Base-by-base conservation (phyloP, 441 rosid species). In the Corymbia calophylla region DNA sequence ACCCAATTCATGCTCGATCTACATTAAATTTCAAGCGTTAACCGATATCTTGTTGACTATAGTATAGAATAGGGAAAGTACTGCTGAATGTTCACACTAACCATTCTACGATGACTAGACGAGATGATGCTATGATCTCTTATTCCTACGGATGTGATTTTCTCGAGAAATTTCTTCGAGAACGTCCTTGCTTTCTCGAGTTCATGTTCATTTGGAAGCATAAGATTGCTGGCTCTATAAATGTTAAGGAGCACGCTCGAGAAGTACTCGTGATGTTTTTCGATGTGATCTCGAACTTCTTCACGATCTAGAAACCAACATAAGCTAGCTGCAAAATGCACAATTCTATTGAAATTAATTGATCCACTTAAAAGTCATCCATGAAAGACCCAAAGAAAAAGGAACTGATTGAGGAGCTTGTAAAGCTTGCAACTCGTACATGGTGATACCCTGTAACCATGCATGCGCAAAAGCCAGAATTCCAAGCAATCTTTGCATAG, bases 221-320 rank as follows among this genome's bases (percentile, higher is more conserved):
- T 94, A 82, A 95, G 91, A 88, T 94, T 94, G 10, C 95, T 93
- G n/a, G 97, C 97, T 92, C 92, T 91, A 77, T 95, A 91, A 85
- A 94, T 91, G 86, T 92, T 91, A 48, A 96, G 93, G 92, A 95
- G 90, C 68, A 88, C 92, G 23, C 73, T 88, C 17, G 93, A 86
- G 85, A 94, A 93, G 19, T 64, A 84, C 11, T 93, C 94, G 5
- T 32, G 68, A 27, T 95, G 90, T 23, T 77, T 87, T 87, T 92
- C 91, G 2, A 95, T 66, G 53, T 87, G 90, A 62, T 93, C 58
- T 86, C 44, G 89, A 19, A 88, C 91, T 90, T 91, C 90, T 66
- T 84, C 87, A 31, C 91, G 89, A 23, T 88, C 88, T 91, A 95
- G 86, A 91, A 96, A 96, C 97, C 96, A 94, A 84, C 96, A 94